Base-by-base conservation (phyloP, 2,329 filamentous ascomycete genomes). In the Davidsoniella eucalypti region DNA sequence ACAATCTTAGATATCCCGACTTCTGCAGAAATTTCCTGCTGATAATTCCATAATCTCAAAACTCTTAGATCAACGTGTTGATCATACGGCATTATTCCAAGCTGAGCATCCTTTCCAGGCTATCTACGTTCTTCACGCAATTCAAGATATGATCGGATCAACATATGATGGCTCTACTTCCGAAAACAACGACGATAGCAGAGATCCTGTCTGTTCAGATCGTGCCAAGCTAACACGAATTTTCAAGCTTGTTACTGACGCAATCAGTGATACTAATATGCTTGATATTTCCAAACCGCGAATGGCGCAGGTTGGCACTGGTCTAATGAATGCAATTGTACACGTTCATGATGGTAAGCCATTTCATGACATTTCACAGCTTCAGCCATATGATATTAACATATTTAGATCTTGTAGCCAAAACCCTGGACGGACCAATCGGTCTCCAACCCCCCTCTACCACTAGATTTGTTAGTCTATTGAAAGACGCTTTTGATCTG, bases 121-220 rank as follows among this genome's bases (percentile, higher is more conserved):
- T 2, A 69, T 87, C 0, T 93, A 88, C 60, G 81, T 82, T 2
- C 64, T 87, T 1, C 73, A 82, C 58, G 76, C 80, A 1, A 67
- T 94, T 38, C 67, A 70, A 18, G 72, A 78, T 50, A 82, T 80
- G 59, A 69, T 87, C 38, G 65, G 69, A 33, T 33, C 29, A 9
- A 33, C 29, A 33, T 33, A 10, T 33, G 12, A 33, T 9, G 29
- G 3, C 29, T 33, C 29, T 33, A 9, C 29, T 33, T 33, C 6
- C 12, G 29, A 9, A 10, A 10, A 2, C 12, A 33, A 9, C 12
- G 4, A 9, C 12, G 29, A 12, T 3, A 33, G 29, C 29, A 33
- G 6, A 33, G 29, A 33, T 9, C 12, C 29, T 9, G 8, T 12
- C 12, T 9, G 29, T 5, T 12, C 29, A 9, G 12, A 33, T 12